Percentiles rank a stretch among this genome's conserved stretches.
Evolutionary conservation across 2,329 filamentous ascomycete genomes (phyloP).

Genomic region (Fusarium subtropicale): DNA sequence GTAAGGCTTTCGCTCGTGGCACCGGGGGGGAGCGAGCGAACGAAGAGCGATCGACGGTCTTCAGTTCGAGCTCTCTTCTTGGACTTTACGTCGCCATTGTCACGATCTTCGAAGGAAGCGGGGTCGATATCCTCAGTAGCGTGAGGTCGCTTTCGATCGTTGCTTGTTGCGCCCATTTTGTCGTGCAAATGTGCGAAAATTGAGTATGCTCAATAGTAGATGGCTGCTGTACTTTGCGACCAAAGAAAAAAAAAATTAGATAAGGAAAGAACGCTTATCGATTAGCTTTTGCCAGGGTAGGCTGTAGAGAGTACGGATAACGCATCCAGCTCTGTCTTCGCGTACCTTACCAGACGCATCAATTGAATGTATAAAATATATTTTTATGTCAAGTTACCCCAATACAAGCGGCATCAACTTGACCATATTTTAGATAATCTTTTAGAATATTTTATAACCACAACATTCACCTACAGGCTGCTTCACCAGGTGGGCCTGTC

Average conservation of each 20-base stretch:
- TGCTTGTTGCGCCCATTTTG: constrained; percentile 48
- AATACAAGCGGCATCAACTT: too few relatives aligned
- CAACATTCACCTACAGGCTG: neutral
- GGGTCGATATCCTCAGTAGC: constrained; percentile 50
- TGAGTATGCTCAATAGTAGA: constrained; percentile 5
- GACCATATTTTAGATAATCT: neutral
- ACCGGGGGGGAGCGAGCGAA: constrained; percentile 82
- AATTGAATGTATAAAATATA: neutral
- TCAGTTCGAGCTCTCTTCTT: constrained; percentile 70
- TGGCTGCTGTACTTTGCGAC: constrained; percentile 22
- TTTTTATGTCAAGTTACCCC: neutral
- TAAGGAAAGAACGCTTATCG: constrained; percentile 24
- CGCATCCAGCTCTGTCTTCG: neutral
- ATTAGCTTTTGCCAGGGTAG: neutral
- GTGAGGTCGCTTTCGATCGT: constrained; percentile 53
- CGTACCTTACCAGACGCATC: neutral
- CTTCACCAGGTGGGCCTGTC: neutral
- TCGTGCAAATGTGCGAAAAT: constrained; percentile 6
- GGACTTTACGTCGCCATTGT: constrained; percentile 49
- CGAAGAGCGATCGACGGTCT: constrained; percentile 81
- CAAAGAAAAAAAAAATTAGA: constrained; percentile 31
- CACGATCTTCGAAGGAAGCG: constrained; percentile 49
- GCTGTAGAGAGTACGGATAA: neutral
- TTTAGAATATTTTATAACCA: too few relatives aligned
- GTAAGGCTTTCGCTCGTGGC: constrained; percentile 86